Conservation (phyloP, 1,139 yeast genomes). For the Hyphopichia pseudoburtonii region DNA sequence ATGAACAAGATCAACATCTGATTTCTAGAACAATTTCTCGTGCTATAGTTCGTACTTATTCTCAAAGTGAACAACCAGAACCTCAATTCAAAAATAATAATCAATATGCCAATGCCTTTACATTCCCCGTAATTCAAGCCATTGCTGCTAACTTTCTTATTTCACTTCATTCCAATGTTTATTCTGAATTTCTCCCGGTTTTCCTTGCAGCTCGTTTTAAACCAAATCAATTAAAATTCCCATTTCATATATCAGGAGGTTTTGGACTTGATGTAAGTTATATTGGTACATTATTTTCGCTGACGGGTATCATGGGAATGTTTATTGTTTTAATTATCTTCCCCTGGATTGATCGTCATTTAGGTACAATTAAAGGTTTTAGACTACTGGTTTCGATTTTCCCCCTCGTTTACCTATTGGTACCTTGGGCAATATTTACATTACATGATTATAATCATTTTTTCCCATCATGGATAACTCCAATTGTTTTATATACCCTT, state of each 20-base stretch:
- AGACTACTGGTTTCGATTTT: constrained; percentile 20
- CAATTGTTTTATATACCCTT: constrained; percentile 8
- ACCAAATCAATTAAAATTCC: constrained; percentile 33
- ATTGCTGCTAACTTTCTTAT: constrained; percentile 32
- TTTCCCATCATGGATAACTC: constrained; percentile 16
- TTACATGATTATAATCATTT: constrained; percentile 14
- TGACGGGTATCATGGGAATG: constrained; percentile 26
- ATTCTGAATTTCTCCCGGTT: constrained; percentile 60
- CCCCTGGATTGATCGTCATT: constrained; percentile 23
- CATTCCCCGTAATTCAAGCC: constrained; percentile 28
- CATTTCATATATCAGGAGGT: constrained; percentile 50
- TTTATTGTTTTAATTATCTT: constrained; percentile 21
- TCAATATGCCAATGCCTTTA: constrained; percentile 16
- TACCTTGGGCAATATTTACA: constrained; percentile 25
- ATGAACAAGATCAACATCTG: constrained; percentile 13
- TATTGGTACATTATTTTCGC: constrained; percentile 25
- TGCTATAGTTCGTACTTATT: constrained; percentile 28
- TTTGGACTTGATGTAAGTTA: constrained; percentile 32
- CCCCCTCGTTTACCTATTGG: constrained; percentile 20
- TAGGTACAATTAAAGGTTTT: constrained; percentile 21
- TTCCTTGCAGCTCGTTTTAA: constrained; percentile 50
- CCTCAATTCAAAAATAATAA: background rate
- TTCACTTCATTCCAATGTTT: constrained; percentile 49
- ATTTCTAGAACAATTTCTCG: constrained; percentile 27
- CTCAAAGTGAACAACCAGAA: constrained; percentile 12